A percentile compares a stretch with the other conserved stretches of the same genome.
These are phyloP conservation scores for Thuja plicata DNA, from an alignment of 83 land plant genomes.

Conservation along the genomic window DNA sequence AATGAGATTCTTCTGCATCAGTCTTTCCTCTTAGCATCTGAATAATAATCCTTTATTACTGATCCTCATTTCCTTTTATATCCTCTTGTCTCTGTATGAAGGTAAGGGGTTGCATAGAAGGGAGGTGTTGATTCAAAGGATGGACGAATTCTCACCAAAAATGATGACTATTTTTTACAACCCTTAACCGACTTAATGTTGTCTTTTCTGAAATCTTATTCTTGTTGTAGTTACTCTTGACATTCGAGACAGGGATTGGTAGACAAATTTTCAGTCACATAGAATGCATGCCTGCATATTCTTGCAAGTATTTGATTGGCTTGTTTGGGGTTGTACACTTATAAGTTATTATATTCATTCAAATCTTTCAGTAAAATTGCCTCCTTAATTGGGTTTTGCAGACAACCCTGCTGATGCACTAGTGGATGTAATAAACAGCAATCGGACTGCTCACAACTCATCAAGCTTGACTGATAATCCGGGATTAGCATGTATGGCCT, in stretches of 20 bases:
- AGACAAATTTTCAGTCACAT: neutral
- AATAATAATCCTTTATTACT: too few species aligned
- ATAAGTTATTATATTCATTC: neutral
- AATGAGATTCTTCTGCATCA: too few species aligned
- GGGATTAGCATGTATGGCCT: slow-evolving; percentile 75
- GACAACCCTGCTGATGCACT: slow-evolving; percentile 80
- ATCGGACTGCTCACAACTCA: slow-evolving; percentile 59
- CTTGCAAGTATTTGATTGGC: neutral
- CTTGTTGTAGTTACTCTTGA: neutral
- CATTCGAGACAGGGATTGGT: neutral
- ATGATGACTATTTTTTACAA: too few species aligned
- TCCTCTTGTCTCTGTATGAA: too few species aligned
- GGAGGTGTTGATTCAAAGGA: too few species aligned
- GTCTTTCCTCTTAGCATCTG: too few species aligned
- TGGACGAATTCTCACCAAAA: too few species aligned
- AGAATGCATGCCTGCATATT: neutral
- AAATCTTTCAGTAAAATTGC: neutral
- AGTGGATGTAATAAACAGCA: slow-evolving; percentile 50
- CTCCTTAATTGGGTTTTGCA: slow-evolving; percentile 2
- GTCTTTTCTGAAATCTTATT: too few species aligned
- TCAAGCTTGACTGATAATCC: slow-evolving; percentile 50
- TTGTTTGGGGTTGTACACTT: neutral
- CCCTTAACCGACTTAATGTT: too few species aligned
- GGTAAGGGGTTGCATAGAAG: too few species aligned
- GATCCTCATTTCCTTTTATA: too few species aligned